A percentile compares a stretch with the other conserved stretches of the same genome.
These are phyloP conservation scores for Hevea brasiliensis DNA, from an alignment of 345 rosid species.

Conservation along the genomic window DNA sequence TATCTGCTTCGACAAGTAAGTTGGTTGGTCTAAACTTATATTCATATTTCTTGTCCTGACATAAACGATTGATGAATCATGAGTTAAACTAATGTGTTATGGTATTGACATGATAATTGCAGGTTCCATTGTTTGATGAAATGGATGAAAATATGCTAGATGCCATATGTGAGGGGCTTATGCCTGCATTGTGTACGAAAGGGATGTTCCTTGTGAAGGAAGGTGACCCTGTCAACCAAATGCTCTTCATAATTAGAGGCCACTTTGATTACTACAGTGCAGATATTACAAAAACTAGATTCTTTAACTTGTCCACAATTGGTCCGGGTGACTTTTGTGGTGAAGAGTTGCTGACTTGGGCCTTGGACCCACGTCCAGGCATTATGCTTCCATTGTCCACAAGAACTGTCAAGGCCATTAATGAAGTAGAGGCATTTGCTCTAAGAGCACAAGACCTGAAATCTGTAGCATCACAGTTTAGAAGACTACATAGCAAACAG, in stretches of 20 bases:
- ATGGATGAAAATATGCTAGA: slow-evolving; percentile 95
- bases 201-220: slow-evolving; percentile 76
- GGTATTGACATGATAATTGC: too few species aligned
- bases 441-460: slow-evolving; percentile 72
- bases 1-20: slow-evolving; percentile 88
- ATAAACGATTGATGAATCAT: neutral
- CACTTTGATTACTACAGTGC: slow-evolving; percentile 84
- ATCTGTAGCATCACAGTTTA: slow-evolving; percentile 76
- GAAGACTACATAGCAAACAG: slow-evolving; percentile 81
- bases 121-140: slow-evolving; percentile 91
- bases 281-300: slow-evolving; percentile 79
- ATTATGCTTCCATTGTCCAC: slow-evolving; percentile 74
- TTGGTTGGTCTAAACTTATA: neutral
- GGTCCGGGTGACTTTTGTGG: slow-evolving; percentile 94
- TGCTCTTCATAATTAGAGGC: slow-evolving; percentile 89
- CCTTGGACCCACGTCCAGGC: slow-evolving; percentile 71
- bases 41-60: neutral
- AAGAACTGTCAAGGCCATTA: slow-evolving; percentile 68
- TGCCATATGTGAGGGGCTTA: slow-evolving; percentile 85
- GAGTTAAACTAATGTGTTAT: slow-evolving; percentile 7
- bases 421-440: slow-evolving; percentile 87
- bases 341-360: slow-evolving; percentile 87
- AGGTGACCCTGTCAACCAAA: slow-evolving; percentile 86
- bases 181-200: slow-evolving; percentile 69
- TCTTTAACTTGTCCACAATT: slow-evolving; percentile 72